Percentiles rank a stretch among this genome's conserved stretches.
Conservation (phyloP, 257 asterid genomes). For the Gentiana macrophylla region DNA sequence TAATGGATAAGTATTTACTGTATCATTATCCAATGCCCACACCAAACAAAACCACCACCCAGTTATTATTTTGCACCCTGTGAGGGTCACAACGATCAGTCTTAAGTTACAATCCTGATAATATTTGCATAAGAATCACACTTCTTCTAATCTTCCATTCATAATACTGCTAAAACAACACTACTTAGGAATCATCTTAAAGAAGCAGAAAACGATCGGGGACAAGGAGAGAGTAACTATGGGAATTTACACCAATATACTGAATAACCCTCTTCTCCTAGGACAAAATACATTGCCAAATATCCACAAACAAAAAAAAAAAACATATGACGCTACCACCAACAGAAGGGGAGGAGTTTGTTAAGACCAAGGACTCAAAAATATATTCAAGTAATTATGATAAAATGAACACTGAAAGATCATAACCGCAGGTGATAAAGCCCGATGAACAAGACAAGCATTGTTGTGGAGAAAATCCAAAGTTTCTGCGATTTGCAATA, state of each 20-base stretch:
- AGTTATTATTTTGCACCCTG: too few species aligned
- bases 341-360: background rate
- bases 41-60: too few species aligned
- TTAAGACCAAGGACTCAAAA: background rate
- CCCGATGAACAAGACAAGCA: constrained; percentile 85
- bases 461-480: constrained; percentile 93
- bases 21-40: too few species aligned
- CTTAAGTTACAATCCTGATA: too few species aligned
- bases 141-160: too few species aligned
- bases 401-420: constrained; percentile 10
- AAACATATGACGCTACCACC: too few species aligned
- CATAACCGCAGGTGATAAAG: constrained; percentile 85
- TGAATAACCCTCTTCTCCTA: background rate
- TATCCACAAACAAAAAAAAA: background rate
- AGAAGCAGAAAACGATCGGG: background rate
- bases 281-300: background rate
- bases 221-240: background rate
- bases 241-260: too few species aligned
- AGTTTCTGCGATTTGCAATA: constrained; percentile 94
- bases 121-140: too few species aligned
- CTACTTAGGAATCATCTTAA: background rate
- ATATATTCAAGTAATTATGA: background rate
- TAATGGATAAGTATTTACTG: too few species aligned
- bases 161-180: background rate
- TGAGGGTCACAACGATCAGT: too few species aligned